phyloP scores from a whole-genome alignment of 768 basidiomycete species.

The Saitozyma podzolica region DNA sequence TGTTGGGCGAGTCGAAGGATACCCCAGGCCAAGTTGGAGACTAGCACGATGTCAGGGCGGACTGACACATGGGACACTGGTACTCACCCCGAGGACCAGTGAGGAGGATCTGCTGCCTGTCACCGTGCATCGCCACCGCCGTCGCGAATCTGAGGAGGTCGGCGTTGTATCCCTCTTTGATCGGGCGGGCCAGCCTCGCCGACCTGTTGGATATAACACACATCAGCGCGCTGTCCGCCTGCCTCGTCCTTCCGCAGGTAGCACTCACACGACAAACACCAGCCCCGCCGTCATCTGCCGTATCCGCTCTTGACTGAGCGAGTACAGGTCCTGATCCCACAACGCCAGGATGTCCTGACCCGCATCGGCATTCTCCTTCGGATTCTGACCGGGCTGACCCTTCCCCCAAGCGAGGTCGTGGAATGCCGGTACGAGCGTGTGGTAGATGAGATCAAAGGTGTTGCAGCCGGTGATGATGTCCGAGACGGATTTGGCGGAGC shows the following conservation, averaged over 20 bases:
- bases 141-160: slow-evolving; percentile 15
- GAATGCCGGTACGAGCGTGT: slow-evolving; percentile 8
- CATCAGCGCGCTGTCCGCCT: slow-evolving; percentile 3
- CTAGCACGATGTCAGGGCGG: slow-evolving; percentile 1
- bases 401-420: neutral
- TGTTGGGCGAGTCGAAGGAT: slow-evolving; percentile 27
- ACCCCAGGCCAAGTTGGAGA: slow-evolving; percentile 20
- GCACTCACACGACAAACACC: slow-evolving; percentile 36
- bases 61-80: neutral
- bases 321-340: slow-evolving; percentile 12
- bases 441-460: neutral
- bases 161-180: slow-evolving; percentile 7
- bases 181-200: slow-evolving; percentile 6
- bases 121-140: slow-evolving; percentile 19
- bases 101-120: slow-evolving; percentile 20
- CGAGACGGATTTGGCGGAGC: neutral
- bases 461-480: slow-evolving; percentile 2
- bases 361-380: slow-evolving; percentile 18
- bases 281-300: slow-evolving; percentile 25
- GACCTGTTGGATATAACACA: slow-evolving; percentile 14
- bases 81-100: slow-evolving; percentile 27
- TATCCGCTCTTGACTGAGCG: slow-evolving; percentile 11
- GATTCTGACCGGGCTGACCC: slow-evolving; percentile 1
- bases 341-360: slow-evolving; percentile 23
- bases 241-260: neutral